These are phyloP conservation scores for Phytophthora palmivora DNA, from an alignment of 352 stramenopile species.

Conservation along the genomic window DNA sequence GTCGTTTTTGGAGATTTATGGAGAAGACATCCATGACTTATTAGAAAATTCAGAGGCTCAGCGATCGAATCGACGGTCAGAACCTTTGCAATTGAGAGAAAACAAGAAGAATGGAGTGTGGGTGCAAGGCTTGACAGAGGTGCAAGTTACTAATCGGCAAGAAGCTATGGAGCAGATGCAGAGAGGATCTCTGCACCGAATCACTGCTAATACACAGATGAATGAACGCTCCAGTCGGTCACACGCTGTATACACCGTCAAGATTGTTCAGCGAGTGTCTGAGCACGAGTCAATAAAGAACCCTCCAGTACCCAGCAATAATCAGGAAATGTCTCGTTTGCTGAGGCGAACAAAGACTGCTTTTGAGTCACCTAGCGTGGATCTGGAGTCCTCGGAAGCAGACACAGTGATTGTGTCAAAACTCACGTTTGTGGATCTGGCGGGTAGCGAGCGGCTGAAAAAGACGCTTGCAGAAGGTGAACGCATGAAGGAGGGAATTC, in stretches of 20 bases:
- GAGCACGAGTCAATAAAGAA: slow-evolving; percentile 24
- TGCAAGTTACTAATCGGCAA: slow-evolving; percentile 57
- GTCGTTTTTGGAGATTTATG: slow-evolving; percentile 97
- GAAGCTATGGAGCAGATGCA: slow-evolving; percentile 86
- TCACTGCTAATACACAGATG: slow-evolving; percentile 89
- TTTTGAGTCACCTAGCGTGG: slow-evolving; percentile 3
- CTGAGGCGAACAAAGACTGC: neutral
- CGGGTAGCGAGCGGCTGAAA: slow-evolving; percentile 87
- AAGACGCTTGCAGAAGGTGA: slow-evolving; percentile 84
- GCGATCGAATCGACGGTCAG: slow-evolving; percentile 34
- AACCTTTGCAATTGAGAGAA: slow-evolving; percentile 77
- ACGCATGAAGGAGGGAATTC: slow-evolving; percentile 91
- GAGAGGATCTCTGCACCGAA: slow-evolving; percentile 71
- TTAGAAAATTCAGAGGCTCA: slow-evolving; percentile 62
- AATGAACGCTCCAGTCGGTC: slow-evolving; percentile 90
- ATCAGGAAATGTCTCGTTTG: slow-evolving; percentile 10
- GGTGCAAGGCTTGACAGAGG: slow-evolving; percentile 82
- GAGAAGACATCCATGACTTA: slow-evolving; percentile 97
- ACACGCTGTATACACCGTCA: slow-evolving; percentile 89
- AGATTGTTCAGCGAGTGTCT: slow-evolving; percentile 68
- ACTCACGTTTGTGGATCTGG: slow-evolving; percentile 89
- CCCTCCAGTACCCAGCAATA: slow-evolving; percentile 16
- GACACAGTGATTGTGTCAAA: slow-evolving; percentile 71
- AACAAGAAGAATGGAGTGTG: slow-evolving; percentile 74
- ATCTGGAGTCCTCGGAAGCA: slow-evolving; percentile 9